Evolutionary conservation across 2,329 filamentous ascomycete genomes (phyloP), one percentile per base, ranked within the genome.

Genomic region (Knoxdaviesia proteae): DNA sequence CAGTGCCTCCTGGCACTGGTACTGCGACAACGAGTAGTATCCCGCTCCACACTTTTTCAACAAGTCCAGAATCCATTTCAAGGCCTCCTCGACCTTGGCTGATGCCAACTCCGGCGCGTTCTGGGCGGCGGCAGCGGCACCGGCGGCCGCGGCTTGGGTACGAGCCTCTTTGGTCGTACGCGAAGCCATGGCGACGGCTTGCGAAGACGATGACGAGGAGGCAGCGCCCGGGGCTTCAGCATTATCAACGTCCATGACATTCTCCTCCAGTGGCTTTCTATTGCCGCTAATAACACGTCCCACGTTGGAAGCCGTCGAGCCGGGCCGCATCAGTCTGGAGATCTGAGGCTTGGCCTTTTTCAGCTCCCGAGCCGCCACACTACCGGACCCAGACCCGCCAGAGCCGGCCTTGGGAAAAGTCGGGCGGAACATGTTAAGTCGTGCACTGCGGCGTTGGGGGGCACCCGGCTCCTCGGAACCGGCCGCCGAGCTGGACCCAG

Each of bases 241-340:
- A 20, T 71, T 64, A 47, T 90, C 80, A 34, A 77, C 58, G 44
- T 88, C 81, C 62, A 77, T 71, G 36, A 65, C 64, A 46, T 80
- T 74, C 42, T 80, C 71, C 40, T 77, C 71, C 29, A 70, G 48
- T 3, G 77, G 77, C 56, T 90, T 94, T 45, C 87, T 73, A 56
- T 90, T 94, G 29, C 86, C 87, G 56, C 86, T 94, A 38, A 94
- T 84, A 44, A 88, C 83, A 51, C 87, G 74, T 11, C 84, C 84
- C 36, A 92, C 82, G 43, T 72, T 84, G 4, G 81, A 74, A 10
- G 71, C 64, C 46, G 76, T 75, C 9, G 79, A 59, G 53, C 71
- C 64, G 60, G 80, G 60, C 60, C 80, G 67, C 65, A 87, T 52
- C 59, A 78, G 58, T 60, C 79, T 54, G 39, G 73, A 73, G 44